Percentiles rank a stretch among this genome's conserved stretches.
Conservation (phyloP, 2,329 filamentous ascomycete genomes). For the Fusarium nisikadoi region DNA sequence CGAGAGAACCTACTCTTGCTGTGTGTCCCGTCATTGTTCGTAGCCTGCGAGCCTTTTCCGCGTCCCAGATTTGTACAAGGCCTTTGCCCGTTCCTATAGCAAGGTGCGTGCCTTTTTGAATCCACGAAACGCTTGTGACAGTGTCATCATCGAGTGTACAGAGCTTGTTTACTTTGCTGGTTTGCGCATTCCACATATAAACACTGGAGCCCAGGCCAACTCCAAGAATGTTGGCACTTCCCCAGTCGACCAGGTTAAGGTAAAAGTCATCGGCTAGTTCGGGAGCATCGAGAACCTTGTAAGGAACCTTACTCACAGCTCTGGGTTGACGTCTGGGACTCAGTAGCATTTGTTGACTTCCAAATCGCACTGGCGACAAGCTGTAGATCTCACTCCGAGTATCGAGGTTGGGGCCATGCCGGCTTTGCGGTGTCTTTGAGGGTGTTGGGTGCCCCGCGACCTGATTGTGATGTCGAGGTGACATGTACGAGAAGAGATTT, state of each 20-base stretch:
- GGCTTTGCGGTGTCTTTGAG: constrained; percentile 87
- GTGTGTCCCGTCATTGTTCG: constrained; percentile 98
- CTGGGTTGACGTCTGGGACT: constrained; percentile 89
- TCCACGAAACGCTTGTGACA: constrained; percentile 98
- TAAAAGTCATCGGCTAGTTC: constrained; percentile 98
- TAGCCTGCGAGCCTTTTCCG: constrained; percentile 83
- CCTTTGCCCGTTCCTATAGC: constrained; percentile 96
- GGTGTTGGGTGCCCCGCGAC: constrained; percentile 87
- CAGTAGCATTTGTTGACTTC: constrained; percentile 92
- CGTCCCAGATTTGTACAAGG: constrained; percentile 97
- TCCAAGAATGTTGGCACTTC: constrained; percentile 91
- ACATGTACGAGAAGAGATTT: constrained; percentile 94
- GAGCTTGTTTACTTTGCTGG: constrained; percentile 90
- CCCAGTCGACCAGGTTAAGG: constrained; percentile 97
- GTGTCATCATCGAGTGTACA: constrained; percentile 93
- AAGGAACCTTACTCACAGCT: constrained; percentile 94
- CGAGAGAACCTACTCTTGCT: constrained; percentile 89
- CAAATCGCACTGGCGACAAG: constrained; percentile 90
- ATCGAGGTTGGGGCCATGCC: constrained; percentile 89
- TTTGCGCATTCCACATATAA: constrained; percentile 97
- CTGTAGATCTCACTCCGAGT: constrained; percentile 94
- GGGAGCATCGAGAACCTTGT: constrained; percentile 96
- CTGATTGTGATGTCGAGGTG: constrained; percentile 74
- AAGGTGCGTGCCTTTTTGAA: constrained; percentile 95
- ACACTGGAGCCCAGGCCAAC: constrained; percentile 93